Base-by-base conservation (phyloP, 495 filamentous ascomycete genomes). In the Talaromyces ruber region DNA sequence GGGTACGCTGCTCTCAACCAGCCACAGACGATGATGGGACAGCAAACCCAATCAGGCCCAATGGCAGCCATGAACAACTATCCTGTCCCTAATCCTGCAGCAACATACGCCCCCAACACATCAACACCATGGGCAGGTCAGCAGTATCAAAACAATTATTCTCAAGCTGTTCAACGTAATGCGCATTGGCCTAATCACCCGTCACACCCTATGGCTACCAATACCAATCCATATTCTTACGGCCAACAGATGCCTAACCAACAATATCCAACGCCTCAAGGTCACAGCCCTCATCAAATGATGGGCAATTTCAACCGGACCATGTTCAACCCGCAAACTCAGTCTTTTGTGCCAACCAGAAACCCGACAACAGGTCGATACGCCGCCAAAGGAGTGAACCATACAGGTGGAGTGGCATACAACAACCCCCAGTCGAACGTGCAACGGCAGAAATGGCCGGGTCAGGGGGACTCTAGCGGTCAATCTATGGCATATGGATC, bases 261-360 rank as follows among this genome's bases (percentile, higher is more conserved):
- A 64, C 78, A 79, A 60, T 82, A 89, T 68, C 84, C 86, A 59
- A 73, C 85, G 43, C 81, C 84, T 47, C 86, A 88, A 68, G 84
- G 67, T 58, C 66, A 73, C 54, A 75, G 81, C 53, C 81, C 86
- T 62, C 89, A 94, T 69, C 87, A 89, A 29, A 82, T 96, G 47
- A 89, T 90, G 14, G 90, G 89, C 18, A 91, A 87, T 72, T 95
- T 88, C 72, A 88, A 86, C 68, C 80, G 91, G 24, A 88, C 91
- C 67, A 82, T 88, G 22, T 96, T 97, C 79, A 96, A 97, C 66
- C 93, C 93, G 0, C 92, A 96, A 72, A 96, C 90, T 11, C 88
- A 92, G 63, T 86, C 91, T 2, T 97, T 97, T 68, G 83, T 96
- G 47, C 93, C 93, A 22, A 80, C 81, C 22, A 45, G 59, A 18